phyloP scores from a whole-genome alignment of 345 rosid genomes.

The Hypericum androsaemum region DNA sequence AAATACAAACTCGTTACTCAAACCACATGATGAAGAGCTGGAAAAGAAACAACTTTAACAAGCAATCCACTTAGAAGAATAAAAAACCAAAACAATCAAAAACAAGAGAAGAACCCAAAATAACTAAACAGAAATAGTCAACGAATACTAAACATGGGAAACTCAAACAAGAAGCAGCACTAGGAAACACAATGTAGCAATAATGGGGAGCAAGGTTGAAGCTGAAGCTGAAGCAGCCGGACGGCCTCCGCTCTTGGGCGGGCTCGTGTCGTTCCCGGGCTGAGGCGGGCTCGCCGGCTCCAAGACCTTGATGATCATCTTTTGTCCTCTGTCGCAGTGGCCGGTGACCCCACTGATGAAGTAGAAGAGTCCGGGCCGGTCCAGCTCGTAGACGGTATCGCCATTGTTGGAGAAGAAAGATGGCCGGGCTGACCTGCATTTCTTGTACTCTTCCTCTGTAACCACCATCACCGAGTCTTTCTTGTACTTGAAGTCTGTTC shows the following conservation, averaged over 20 bases:
- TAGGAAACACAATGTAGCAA: background rate
- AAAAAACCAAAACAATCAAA: no score
- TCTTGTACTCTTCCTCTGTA: constrained; percentile 52
- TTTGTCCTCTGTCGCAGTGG: constrained; percentile 53
- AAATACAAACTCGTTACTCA: no score
- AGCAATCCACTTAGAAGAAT: no score
- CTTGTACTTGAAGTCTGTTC: constrained; percentile 31
- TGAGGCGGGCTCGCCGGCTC: constrained; percentile 24
- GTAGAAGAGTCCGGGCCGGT: constrained; percentile 44
- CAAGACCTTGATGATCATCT: constrained; percentile 65
- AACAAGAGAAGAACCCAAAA: no score
- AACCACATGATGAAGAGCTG: no score
- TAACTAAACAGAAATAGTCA: no score
- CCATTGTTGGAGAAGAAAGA: constrained; percentile 47
- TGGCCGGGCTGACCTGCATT: constrained; percentile 40
- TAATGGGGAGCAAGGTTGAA: background rate
- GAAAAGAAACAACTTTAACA: no score
- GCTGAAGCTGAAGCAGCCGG: background rate
- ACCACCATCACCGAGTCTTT: constrained; percentile 39
- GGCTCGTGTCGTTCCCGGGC: constrained; percentile 5
- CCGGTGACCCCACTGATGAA: constrained; percentile 53
- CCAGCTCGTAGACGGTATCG: constrained; percentile 29
- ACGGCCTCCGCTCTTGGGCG: no score
- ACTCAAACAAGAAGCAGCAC: no score
- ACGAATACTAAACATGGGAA: no score